Evolutionary conservation across 2,329 filamentous ascomycete species (phyloP).

Genomic region (Dichotomopilus funicola): DNA sequence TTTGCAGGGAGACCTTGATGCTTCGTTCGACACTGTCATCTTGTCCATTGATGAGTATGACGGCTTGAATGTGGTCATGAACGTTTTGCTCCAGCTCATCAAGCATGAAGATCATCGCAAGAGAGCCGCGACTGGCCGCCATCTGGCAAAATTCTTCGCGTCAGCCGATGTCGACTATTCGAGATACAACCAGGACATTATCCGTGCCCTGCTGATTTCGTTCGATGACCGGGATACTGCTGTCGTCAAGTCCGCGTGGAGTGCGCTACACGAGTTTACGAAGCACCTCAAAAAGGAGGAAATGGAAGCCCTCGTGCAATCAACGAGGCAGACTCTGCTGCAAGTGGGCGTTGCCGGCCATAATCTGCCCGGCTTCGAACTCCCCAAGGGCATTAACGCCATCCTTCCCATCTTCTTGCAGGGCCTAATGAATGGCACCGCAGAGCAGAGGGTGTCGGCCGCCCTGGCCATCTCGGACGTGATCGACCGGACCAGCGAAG

Average conservation of each 20-base stretch:
- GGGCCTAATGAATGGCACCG: conserved; percentile 91
- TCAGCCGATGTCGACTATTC: conserved; percentile 81
- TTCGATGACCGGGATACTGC: conserved; percentile 81
- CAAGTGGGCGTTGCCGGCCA: conserved; percentile 83
- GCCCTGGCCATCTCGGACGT: conserved; percentile 94
- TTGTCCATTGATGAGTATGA: conserved; percentile 93
- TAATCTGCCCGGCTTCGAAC: conserved; percentile 77
- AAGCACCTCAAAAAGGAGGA: conserved; percentile 91
- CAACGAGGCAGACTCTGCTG: conserved; percentile 77
- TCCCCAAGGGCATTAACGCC: conserved; percentile 96
- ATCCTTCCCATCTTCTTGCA: conserved; percentile 96
- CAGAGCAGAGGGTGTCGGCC: conserved; percentile 85
- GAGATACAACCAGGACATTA: conserved; percentile 90
- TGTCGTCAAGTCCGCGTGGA: conserved; percentile 87
- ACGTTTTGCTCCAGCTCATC: conserved; percentile 75
- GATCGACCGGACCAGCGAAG: conserved; percentile 82
- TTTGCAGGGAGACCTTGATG: conserved; percentile 65
- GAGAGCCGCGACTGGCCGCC: conserved; percentile 69
- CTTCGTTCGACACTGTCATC: conserved; percentile 82
- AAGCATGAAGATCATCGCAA: conserved; percentile 90
- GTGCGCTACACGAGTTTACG: conserved; percentile 78
- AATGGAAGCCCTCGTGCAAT: conserved; percentile 87
- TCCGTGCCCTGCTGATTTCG: conserved; percentile 80
- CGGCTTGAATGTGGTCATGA: conserved; percentile 93
- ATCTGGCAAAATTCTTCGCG: conserved; percentile 81